Conservation (phyloP, 1,284 basidiomycete species). For the Inonotus obliquus region DNA sequence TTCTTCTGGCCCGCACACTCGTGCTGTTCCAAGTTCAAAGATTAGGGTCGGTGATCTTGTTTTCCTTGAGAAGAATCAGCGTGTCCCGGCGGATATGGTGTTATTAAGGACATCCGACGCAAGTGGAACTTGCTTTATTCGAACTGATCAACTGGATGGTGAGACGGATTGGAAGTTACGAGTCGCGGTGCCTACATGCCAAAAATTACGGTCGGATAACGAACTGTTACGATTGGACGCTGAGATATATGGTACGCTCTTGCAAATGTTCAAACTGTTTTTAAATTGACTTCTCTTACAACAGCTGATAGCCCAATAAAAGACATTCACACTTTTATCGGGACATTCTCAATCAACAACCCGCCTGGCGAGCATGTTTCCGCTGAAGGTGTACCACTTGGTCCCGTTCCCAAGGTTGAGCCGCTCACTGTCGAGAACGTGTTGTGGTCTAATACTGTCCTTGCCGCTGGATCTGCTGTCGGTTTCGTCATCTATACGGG, state of each 20-base stretch:
- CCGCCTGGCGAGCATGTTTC: conserved; percentile 43
- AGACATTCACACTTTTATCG: conserved; percentile 95
- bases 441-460: conserved; percentile 96
- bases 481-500: conserved; percentile 96
- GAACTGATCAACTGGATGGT: conserved; percentile 97
- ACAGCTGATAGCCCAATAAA: conserved; percentile 92
- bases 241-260: conserved; percentile 70
- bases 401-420: conserved; percentile 57
- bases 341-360: conserved; percentile 80
- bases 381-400: conserved; percentile 50
- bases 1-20: conserved; percentile 49
- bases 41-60: conserved; percentile 92
- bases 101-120: conserved; percentile 83
- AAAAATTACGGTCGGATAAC: conserved; percentile 63
- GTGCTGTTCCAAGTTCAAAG: conserved; percentile 82
- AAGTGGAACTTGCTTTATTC: conserved; percentile 93
- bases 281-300: neutral
- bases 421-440: conserved; percentile 92
- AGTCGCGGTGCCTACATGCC: conserved; percentile 82
- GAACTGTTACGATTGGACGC: conserved; percentile 75
- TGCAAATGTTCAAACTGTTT: neutral
- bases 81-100: conserved; percentile 94
- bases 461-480: conserved; percentile 91
- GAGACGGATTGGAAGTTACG: conserved; percentile 99
- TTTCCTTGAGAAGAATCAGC: conserved; percentile 92